Evolutionary conservation across 306 rosid genomes (phyloP), one percentile per base, ranked within the genome.

Genomic region (Glycine soja): DNA sequence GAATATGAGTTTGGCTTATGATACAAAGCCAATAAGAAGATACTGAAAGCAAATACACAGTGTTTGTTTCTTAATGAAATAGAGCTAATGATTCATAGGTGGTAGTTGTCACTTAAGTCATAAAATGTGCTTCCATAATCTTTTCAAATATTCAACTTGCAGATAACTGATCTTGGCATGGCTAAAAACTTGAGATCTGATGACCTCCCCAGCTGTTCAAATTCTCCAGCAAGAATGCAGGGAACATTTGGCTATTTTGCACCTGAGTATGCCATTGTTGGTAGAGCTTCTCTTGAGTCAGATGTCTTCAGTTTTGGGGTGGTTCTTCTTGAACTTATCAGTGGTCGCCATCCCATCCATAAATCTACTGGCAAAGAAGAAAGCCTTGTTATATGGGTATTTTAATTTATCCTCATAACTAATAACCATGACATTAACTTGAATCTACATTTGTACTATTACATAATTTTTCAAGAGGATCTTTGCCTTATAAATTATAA

Each of bases 191-290:
- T 93, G 81, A 88, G 87, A 86, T 86, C 90, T 19, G 98, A 96
- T 84, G 99, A 90, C 74, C 85, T 85, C 40, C 91, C 94, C 57
- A 93, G 98, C 87, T 72, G 90, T 81, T 92, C 99, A 43, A 89
- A 82, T 83, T 96, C 99, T 79, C 99, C 99, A 24, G 98, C 92
- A 42, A 93, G 97, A 87, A 92, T 93, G 97, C 97, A 90, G 83
- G 99, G 99, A 73, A 96, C 99, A 74, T 96, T 96, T 87, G 99
- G 99, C 50, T 96, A 96, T 82, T 96, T 96, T 89, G 99, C 99
- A 77, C 99, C 99, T 4, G 99, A 96, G 89, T 90, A 90, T 88
- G 99, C 97, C 10, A 89, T 92, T 73, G 82, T 90, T 82, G 99
- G 99, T 81, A 87, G 92, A 88, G 93, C 94, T 64, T 96, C 99